Base-by-base conservation (phyloP, 1,284 basidiomycete species). In the Sporisorium iseilematis-ciliati region DNA sequence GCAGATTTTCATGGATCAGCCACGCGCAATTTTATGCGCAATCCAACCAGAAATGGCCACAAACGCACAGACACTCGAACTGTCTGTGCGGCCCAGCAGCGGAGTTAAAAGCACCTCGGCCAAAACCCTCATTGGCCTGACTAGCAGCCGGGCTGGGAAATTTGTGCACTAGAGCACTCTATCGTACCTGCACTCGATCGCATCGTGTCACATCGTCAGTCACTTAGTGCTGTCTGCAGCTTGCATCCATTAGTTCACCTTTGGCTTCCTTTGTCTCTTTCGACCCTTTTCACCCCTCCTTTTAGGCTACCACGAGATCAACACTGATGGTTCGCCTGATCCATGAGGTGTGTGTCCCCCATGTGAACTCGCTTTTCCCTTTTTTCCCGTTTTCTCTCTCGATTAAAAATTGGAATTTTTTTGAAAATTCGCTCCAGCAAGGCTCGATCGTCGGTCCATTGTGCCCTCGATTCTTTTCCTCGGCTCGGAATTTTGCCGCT, bases 51-150 rank as follows among this genome's bases (percentile, higher is more conserved):
- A 35, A 23, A 23, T 52, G 50, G n/a, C n/a, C 42, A 43, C 42
- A 45, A 25, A 42, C 21, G 26, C 46, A 65, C 51, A 65, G 51
- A 50, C 23, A 21, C 16, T 21, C 25, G 16, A 14, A 21, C 25
- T 18, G 45, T 35, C 31, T 42, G 57, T 46, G 55, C 40, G 42
- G 29, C 49, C 59, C 4, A 38, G 1, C 4, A 38, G 35, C 69
- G 69, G 69, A 72, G 69, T 65, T 66, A 20, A 3, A 66, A 72
- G 69, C 64, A 63, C 35, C 69, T 72, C 69, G 69, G 69, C 45
- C 59, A 45, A 50, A 41, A 57, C 26, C 20, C 23, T 43, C 2
- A 31, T 43, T 49, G 57, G 11, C 46, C 46, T 43, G 40, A 12
- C 23, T 20, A 21, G 61, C 49, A 57, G 49, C 54, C 48, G 57